Percentiles rank a stretch among this genome's conserved stretches.
Evolutionary conservation across 2,329 filamentous ascomycete genomes (phyloP).

Genomic region (Talaromyces albobiverticillius): DNA sequence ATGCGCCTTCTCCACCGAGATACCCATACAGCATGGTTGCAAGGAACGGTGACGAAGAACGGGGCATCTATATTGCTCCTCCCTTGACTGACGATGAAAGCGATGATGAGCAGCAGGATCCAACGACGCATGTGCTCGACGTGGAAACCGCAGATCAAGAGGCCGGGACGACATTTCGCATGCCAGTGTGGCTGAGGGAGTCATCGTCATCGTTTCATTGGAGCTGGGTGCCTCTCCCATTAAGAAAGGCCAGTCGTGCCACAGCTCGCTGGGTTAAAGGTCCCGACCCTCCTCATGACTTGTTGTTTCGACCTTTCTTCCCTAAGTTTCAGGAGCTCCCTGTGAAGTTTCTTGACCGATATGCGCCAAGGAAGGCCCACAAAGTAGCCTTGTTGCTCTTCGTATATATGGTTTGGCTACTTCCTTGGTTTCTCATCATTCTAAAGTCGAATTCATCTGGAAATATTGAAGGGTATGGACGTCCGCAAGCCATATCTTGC

Average conservation of each 20-base stretch:
- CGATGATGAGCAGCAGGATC: conserved; percentile 4
- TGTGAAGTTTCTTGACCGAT: conserved; percentile 40
- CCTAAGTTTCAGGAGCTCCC: conserved; percentile 47
- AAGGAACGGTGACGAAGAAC: conserved; percentile 12
- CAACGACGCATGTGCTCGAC: not conserved
- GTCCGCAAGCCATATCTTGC: conserved; percentile 45
- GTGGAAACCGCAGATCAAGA: conserved; percentile 8
- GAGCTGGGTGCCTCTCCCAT: conserved; percentile 46
- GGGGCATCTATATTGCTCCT: conserved; percentile 8
- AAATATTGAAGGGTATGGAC: conserved; percentile 49
- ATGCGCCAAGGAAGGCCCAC: conserved; percentile 46
- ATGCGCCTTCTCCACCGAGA: conserved; percentile 1
- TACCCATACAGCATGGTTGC: conserved; percentile 11
- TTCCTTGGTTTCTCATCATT: conserved; percentile 46
- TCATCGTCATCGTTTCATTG: conserved; percentile 47
- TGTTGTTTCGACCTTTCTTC: conserved; percentile 47
- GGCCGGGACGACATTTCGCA: conserved; percentile 12
- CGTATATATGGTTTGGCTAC: conserved; percentile 46
- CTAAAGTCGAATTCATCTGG: conserved; percentile 45
- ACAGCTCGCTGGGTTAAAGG: conserved; percentile 47
- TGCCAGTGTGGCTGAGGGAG: conserved; percentile 49
- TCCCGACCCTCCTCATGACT: conserved; percentile 44
- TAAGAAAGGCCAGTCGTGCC: conserved; percentile 44
- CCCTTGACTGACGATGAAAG: conserved; percentile 12
- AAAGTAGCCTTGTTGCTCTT: conserved; percentile 41